Evolutionary conservation across 2,329 filamentous ascomycete genomes (phyloP), one percentile per base, ranked within the genome.

Genomic region (Achaetomium macrosporum): DNA sequence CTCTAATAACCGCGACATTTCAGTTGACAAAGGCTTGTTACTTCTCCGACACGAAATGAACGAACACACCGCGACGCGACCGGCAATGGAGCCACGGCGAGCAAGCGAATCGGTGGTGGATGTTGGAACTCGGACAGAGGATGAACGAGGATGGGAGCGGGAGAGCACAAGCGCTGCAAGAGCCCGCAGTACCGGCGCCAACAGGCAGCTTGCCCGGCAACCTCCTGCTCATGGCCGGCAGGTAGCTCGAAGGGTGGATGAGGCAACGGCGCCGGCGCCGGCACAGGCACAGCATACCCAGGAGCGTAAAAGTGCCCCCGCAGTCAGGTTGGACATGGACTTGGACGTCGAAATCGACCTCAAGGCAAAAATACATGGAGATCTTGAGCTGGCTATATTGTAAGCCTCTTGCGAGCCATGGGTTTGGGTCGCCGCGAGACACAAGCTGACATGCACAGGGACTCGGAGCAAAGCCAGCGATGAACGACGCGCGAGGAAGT

Each of bases 261-360:
- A 48, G 40, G 16, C 30, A 10, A 30, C 46, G 41, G n/a, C 16
- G 6, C 49, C 42, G n/a, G 11, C 39, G 1, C 50, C 46, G 41
- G n/a, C 16, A 3, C 49, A 39, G n/a, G 11, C 39, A 1, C 50
- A 51, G 6, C 29, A 40, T 5, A 30, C 29, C 5, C 13, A 47
- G 15, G 52, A 43, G 17, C 53, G 53, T 25, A 29, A 52, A 15
- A 56, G 59, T n/a, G 59, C 56, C 3, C 61, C 54, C 4, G 58
- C 61, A 1, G 50, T 62, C 10, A 56, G 57, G 43, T 47, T 62
- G 11, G 59, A 62, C 39, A 60, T 63, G 59, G 45, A 63, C 36
- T 30, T 62, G 31, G 61, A 62, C 13, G n/a, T 63, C n/a, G 56
- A 63, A 7, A 20, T 63, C 13, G 51, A 56, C n/a, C 53, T 62